Evolutionary conservation across 2,329 filamentous ascomycete species (phyloP).

Genomic region (Claviceps pazoutovae): DNA sequence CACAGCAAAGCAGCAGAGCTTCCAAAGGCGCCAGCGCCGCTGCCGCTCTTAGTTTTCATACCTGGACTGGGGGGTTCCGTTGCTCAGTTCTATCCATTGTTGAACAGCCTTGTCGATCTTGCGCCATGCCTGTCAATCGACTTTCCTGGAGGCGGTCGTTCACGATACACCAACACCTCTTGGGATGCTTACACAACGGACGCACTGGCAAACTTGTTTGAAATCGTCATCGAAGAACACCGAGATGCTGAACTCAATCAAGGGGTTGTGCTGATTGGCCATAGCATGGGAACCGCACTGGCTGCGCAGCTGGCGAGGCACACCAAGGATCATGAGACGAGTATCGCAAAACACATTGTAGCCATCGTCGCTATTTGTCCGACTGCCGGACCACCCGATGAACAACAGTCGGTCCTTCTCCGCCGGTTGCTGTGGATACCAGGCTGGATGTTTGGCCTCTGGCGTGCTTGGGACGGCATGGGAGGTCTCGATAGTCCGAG

Average conservation of each 20-base stretch:
- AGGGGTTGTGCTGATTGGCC: constrained; percentile 66
- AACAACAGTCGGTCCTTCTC: constrained; percentile 28
- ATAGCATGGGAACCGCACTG: constrained; percentile 81
- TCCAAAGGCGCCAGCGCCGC: constrained; percentile 39
- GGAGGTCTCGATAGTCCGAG: constrained; percentile 68
- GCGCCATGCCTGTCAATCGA: constrained; percentile 76
- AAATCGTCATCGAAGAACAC: constrained; percentile 58
- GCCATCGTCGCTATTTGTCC: constrained; percentile 77
- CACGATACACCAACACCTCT: constrained; percentile 52
- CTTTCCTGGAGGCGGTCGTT: constrained; percentile 77
- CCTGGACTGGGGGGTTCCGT: constrained; percentile 89
- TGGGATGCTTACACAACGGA: constrained; percentile 73
- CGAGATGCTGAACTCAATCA: constrained; percentile 52
- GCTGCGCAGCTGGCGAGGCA: constrained; percentile 52
- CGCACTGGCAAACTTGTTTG: constrained; percentile 61
- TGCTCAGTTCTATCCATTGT: constrained; percentile 70
- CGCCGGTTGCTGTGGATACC: constrained; percentile 55
- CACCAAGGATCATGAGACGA: constrained; percentile 27
- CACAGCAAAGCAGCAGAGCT: constrained; percentile 76
- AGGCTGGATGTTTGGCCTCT: constrained; percentile 57
- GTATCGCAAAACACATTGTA: constrained; percentile 49
- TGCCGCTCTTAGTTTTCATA: constrained; percentile 80
- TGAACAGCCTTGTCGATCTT: constrained; percentile 69
- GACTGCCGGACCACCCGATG: constrained; percentile 46
- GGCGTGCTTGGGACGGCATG: constrained; percentile 63